Base-by-base conservation (phyloP, 306 rosid genomes). In the Vigna unguiculata region DNA sequence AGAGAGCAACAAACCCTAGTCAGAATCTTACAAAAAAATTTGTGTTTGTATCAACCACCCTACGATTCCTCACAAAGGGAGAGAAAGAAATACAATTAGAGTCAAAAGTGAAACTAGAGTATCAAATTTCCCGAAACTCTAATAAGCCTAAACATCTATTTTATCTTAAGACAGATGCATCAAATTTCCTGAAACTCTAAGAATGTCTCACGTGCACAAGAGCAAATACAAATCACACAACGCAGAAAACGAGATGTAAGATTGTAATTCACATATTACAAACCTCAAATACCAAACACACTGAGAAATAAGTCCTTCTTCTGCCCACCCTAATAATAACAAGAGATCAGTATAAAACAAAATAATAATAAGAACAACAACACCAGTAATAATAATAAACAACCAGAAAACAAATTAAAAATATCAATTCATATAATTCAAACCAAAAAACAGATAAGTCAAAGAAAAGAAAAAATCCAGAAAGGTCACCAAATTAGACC, bases 231-330 rank as follows among this genome's bases (percentile, higher is more conserved):
- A 28, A 7, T 19, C 72, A 60, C 74, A 47, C 34, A 71, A 54
- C 3, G 57, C 55, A 43, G 47, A 64, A 47, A 59, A 55, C 14
- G 24, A 47, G 58, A 14, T 5, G 45, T 70, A 57, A 78, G 8
- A 48, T 38, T 15, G 20, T 1, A 14, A 25, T 45, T 30, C 62
- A 78, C 36, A 65, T n/a, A 57, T 28, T 28, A 61, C 82, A 75
- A 67, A 80, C 86, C 81, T 53, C 43, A 58, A 85, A 79, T 43
- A 81, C 43, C 30, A 34, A 69, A 82, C 67, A 69, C 38, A 76
- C 22, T 8, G 24, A 81, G 38, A 75, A 79, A 78, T 61, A 63
- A 80, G 63, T 61, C 64, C 55, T 55, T 13, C 67, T 71, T 13
- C 67, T 71, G 19, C 14, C 52, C 72, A 41, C 74, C 64, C 64